These are phyloP conservation scores for Neolentinus lepideus DNA, from an alignment of 1,284 basidiomycete species.

Conservation along the genomic window DNA sequence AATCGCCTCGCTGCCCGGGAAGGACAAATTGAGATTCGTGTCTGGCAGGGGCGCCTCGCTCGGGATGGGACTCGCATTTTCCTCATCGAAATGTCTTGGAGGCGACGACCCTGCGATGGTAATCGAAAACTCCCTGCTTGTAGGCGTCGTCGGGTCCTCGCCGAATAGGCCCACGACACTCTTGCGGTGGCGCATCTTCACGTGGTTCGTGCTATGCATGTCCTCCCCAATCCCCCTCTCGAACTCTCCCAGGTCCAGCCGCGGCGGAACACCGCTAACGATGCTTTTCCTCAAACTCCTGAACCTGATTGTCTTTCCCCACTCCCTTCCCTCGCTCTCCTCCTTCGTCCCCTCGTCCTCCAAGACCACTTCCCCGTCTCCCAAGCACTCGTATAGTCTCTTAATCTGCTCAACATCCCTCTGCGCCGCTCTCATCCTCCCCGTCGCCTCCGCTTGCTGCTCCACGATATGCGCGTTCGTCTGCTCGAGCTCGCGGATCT, in stretches of 20 bases:
- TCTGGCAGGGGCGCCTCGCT: too few relatives aligned
- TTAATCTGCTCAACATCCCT: slow-evolving; percentile 65
- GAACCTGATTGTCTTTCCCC: slow-evolving; percentile 32
- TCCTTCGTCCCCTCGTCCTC: slow-evolving; percentile 24
- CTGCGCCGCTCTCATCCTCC: slow-evolving; percentile 59
- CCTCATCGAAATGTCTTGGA: too few relatives aligned
- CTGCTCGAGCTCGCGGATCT: slow-evolving; percentile 74
- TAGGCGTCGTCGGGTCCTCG: slow-evolving; percentile 23
- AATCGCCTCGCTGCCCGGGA: slow-evolving; percentile 10
- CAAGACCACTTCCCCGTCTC: slow-evolving; percentile 43
- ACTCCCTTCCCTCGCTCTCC: slow-evolving; percentile 9
- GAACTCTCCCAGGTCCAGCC: slow-evolving; percentile 13
- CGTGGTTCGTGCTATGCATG: slow-evolving; percentile 25
- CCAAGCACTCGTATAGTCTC: slow-evolving; percentile 64
- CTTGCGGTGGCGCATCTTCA: slow-evolving; percentile 34
- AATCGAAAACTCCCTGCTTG: background rate
- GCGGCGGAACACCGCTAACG: slow-evolving; percentile 13
- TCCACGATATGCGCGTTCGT: slow-evolving; percentile 65
- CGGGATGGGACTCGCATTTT: too few relatives aligned
- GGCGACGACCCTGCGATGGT: background rate
- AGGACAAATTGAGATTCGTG: too few relatives aligned
- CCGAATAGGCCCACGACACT: slow-evolving; percentile 57
- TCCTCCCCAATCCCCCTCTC: slow-evolving; percentile 21
- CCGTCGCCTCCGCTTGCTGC: slow-evolving; percentile 56
- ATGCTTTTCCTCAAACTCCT: slow-evolving; percentile 35